These are phyloP conservation scores for Triticum urartu DNA, from an alignment of 176 grass and related monocot genomes.

Conservation along the genomic window DNA sequence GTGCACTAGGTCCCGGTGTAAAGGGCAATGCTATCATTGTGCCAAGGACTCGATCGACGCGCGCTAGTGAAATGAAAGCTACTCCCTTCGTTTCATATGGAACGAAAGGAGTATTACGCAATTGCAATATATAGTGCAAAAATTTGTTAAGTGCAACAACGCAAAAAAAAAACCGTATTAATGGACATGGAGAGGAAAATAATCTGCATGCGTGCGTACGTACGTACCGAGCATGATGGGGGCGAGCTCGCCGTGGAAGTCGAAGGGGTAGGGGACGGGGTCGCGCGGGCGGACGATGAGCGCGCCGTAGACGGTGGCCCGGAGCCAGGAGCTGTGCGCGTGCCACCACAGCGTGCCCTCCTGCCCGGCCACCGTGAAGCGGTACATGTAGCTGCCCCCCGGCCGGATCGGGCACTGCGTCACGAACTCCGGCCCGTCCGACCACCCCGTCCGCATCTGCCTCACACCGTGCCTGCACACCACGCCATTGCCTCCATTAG, in stretches of 20 bases:
- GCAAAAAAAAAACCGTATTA: no score
- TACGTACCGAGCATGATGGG: slow-evolving; percentile 56
- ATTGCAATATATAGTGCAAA: no score
- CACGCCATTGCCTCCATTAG: slow-evolving; percentile 22
- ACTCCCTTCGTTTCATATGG: no score
- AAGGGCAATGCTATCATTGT: no score
- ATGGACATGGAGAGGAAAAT: no score
- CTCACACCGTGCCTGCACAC: slow-evolving; percentile 84
- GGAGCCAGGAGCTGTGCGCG: slow-evolving; percentile 86
- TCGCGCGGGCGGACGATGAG: slow-evolving; percentile 62
- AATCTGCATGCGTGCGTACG: no score
- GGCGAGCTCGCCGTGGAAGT: slow-evolving; percentile 35
- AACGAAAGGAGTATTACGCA: no score
- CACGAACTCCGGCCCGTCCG: slow-evolving; percentile 90
- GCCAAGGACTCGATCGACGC: no score
- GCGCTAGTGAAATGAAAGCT: no score
- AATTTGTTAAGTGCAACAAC: no score
- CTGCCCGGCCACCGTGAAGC: slow-evolving; percentile 73
- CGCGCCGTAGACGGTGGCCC: slow-evolving; percentile 85
- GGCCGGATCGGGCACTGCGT: slow-evolving; percentile 92
- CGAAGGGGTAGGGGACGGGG: slow-evolving; percentile 56
- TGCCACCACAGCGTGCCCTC: slow-evolving; percentile 98
- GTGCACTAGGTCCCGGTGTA: no score
- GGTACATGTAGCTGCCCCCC: slow-evolving; percentile 68
- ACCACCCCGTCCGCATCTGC: slow-evolving; percentile 84